Evolutionary conservation across 2,329 filamentous ascomycete genomes (phyloP).

Genomic region (Aureobasidium musti): DNA sequence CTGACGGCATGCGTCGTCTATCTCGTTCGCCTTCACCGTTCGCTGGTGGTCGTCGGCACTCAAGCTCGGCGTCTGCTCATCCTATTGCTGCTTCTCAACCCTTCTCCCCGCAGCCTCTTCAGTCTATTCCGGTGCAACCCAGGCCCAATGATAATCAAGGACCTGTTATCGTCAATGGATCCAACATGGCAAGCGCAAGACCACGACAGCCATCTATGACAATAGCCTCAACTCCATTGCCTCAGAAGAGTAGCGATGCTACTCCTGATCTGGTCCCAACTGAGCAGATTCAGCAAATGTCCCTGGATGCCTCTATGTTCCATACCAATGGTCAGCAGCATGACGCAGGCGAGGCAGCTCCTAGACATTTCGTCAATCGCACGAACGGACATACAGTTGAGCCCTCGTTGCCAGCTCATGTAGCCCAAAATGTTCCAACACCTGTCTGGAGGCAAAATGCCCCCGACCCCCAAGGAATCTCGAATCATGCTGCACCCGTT

Average conservation of each 20-base stretch:
- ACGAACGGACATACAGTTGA: conserved; percentile 8
- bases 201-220: conserved; percentile 19
- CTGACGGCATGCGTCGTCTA: conserved; percentile 41
- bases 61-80: conserved; percentile 37
- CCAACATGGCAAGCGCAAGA: conserved; percentile 33
- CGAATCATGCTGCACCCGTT: neutral
- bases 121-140: neutral
- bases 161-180: conserved; percentile 48
- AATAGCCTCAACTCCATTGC: neutral
- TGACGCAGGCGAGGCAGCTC: neutral
- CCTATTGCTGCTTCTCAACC: conserved; percentile 13
- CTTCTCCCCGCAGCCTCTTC: conserved; percentile 27
- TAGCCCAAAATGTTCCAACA: conserved; percentile 13
- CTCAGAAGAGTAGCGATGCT: neutral
- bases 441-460: conserved; percentile 15
- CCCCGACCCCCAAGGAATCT: conserved; percentile 8
- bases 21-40: conserved; percentile 53
- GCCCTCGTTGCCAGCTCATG: conserved; percentile 7
- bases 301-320: conserved; percentile 7
- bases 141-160: conserved; percentile 35
- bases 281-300: conserved; percentile 28
- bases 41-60: conserved; percentile 47
- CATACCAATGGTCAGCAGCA: conserved; percentile 19
- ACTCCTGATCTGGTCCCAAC: conserved; percentile 17
- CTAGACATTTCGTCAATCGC: neutral